A percentile compares a stretch with the other conserved stretches of the same genome.
Evolutionary conservation across 2,329 filamentous ascomycete species (phyloP).

Genomic region (Mariannaea sp.): DNA sequence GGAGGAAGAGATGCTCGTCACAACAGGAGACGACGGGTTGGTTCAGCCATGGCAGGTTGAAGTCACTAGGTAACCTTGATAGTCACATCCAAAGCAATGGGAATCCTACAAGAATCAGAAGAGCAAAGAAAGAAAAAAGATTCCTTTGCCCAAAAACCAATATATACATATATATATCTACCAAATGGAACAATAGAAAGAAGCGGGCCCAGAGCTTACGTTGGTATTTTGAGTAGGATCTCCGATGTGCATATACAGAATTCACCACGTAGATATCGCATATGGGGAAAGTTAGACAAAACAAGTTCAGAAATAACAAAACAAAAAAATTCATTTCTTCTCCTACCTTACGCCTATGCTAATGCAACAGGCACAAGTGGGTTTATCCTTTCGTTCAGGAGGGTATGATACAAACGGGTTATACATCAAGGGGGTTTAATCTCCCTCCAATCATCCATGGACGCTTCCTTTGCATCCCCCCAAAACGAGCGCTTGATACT

Average conservation of each 20-base stretch:
- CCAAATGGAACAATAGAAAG: too few relatives aligned
- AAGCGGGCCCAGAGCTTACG: too few relatives aligned
- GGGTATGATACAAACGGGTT: constrained; percentile 43
- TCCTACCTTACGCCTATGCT: constrained; percentile 34
- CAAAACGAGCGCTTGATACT: constrained; percentile 24
- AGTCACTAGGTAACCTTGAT: constrained; percentile 20
- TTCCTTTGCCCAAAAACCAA: neutral
- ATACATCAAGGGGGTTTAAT: constrained; percentile 37
- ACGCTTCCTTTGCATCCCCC: constrained; percentile 29
- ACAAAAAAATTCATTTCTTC: constrained; percentile 32
- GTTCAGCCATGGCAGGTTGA: constrained; percentile 80
- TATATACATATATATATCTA: too few relatives aligned
- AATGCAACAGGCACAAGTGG: constrained; percentile 30
- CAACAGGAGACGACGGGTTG: constrained; percentile 89
- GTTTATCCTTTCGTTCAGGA: constrained; percentile 37
- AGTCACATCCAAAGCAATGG: constrained; percentile 13
- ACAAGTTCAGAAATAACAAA: too few relatives aligned
- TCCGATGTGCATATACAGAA: too few relatives aligned
- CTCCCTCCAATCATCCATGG: constrained; percentile 31
- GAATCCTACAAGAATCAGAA: too few relatives aligned
- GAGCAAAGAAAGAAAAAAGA: neutral
- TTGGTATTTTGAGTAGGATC: too few relatives aligned
- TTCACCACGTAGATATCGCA: too few relatives aligned
- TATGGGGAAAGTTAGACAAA: too few relatives aligned
- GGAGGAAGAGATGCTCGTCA: constrained; percentile 82